A percentile compares a stretch with the other conserved stretches of the same genome.
phyloP scores from a whole-genome alignment of 805 yeast species.

The Cyberlindnera meyerae region DNA sequence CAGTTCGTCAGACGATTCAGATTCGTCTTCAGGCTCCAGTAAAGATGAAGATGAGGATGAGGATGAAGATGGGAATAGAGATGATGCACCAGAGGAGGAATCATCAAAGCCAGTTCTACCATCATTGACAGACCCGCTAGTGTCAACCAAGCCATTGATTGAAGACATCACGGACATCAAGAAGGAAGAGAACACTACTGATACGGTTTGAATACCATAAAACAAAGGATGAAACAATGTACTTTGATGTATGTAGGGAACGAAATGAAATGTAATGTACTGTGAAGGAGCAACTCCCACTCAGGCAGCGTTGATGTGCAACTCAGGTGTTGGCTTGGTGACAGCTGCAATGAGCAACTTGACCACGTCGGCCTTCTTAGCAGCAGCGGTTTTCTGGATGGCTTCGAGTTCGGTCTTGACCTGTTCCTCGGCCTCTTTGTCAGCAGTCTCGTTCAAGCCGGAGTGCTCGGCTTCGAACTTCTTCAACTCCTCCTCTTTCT shows the following conservation, averaged over 20 bases:
- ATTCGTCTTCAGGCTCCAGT: conserved; percentile 5
- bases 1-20: conserved; percentile 7
- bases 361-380: conserved; percentile 63
- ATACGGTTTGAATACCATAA: too few species aligned
- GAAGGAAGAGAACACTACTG: too few species aligned
- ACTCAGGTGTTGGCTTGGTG: conserved; percentile 70
- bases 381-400: conserved; percentile 59
- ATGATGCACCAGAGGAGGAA: conserved; percentile 20
- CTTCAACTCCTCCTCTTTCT: conserved; percentile 79
- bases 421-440: conserved; percentile 69
- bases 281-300: too few species aligned
- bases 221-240: too few species aligned
- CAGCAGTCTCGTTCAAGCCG: conserved; percentile 71
- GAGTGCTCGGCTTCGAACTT: conserved; percentile 67
- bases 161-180: not conserved
- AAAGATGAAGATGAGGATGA: conserved; percentile 8
- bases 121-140: conserved; percentile 28
- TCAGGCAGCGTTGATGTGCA: conserved; percentile 67
- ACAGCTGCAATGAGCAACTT: conserved; percentile 77
- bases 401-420: conserved; percentile 66
- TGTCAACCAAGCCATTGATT: not conserved
- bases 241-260: not conserved
- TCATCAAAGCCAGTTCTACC: conserved; percentile 21
- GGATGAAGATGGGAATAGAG: conserved; percentile 9
- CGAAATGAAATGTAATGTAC: not conserved